phyloP scores from a whole-genome alignment of 805 yeast genomes.

The Candida railenensis region DNA sequence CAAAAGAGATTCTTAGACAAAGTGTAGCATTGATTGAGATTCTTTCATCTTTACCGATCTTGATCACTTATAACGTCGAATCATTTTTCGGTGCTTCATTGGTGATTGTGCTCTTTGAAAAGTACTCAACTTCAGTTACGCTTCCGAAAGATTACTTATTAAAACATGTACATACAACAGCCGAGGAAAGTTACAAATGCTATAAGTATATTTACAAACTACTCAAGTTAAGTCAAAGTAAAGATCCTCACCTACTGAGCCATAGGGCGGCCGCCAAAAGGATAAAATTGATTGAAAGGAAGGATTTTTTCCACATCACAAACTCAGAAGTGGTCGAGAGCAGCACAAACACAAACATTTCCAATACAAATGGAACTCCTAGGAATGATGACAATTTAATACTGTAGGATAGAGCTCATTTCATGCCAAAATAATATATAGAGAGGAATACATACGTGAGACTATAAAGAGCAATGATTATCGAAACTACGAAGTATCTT shows the following conservation, averaged over 20 bases:
- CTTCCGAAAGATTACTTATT: constrained; percentile 21
- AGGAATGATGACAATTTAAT: too few species aligned
- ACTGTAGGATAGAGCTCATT: too few species aligned
- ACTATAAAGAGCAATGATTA: neutral
- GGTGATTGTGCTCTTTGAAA: constrained; percentile 20
- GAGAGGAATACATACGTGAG: too few species aligned
- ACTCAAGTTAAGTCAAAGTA: constrained; percentile 17
- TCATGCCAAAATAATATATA: too few species aligned
- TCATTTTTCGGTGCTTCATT: constrained; percentile 32
- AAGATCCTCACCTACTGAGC: constrained; percentile 22
- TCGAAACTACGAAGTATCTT: neutral
- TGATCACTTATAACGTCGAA: constrained; percentile 31
- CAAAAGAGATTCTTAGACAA: constrained; percentile 24
- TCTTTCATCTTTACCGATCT: constrained; percentile 36
- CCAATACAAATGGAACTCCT: neutral
- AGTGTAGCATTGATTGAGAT: constrained; percentile 36
- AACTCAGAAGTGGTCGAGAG: constrained; percentile 6
- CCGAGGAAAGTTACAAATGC: constrained; percentile 20
- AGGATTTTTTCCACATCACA: constrained; percentile 15
- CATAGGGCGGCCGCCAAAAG: constrained; percentile 21
- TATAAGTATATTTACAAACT: constrained; percentile 24
- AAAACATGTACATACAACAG: constrained; percentile 4
- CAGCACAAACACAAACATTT: constrained; percentile 1
- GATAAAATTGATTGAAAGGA: constrained; percentile 14
- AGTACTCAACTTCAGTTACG: neutral